phyloP scores from a whole-genome alignment of 2,329 filamentous ascomycete genomes.

The Plenodomus lindquistii region DNA sequence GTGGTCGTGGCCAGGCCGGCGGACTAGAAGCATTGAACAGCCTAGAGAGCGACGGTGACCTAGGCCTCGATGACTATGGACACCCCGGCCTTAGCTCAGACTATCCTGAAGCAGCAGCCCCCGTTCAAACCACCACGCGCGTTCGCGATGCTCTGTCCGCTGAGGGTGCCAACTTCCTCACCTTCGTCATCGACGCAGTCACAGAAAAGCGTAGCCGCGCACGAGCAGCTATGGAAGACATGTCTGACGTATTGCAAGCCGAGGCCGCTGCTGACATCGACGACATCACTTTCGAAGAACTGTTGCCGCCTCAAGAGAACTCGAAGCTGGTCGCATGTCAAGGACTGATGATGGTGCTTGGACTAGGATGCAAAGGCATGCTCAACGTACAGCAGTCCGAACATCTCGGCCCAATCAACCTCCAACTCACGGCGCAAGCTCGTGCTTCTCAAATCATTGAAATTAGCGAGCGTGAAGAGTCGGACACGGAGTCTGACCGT shows the following conservation, averaged over 20 bases:
- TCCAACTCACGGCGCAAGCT: conserved; percentile 29
- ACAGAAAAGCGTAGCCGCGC: conserved; percentile 31
- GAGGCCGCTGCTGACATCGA: conserved; percentile 35
- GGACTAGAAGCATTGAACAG: conserved; percentile 33
- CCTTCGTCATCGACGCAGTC: conserved; percentile 59
- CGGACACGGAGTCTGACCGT: not conserved
- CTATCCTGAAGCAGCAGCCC: conserved; percentile 6
- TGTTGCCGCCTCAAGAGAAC: conserved; percentile 65
- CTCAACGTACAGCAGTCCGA: conserved; percentile 65
- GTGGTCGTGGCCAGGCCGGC: conserved; percentile 51
- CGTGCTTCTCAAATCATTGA: conserved; percentile 19
- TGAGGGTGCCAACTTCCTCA: conserved; percentile 66
- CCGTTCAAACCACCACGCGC: conserved; percentile 42
- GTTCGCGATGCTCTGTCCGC: conserved; percentile 58
- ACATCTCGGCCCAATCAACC: conserved; percentile 46
- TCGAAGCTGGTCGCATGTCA: conserved; percentile 65
- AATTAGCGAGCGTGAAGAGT: conserved; percentile 11
- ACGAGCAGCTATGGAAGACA: conserved; percentile 10
- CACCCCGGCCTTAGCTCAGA: conserved; percentile 25
- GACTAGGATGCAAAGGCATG: conserved; percentile 60
- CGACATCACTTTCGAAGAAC: conserved; percentile 66
- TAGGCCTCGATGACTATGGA: conserved; percentile 22
- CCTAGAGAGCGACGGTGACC: conserved; percentile 37
- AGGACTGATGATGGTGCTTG: conserved; percentile 47
- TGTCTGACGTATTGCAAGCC: conserved; percentile 26